A percentile compares a stretch with the other conserved stretches of the same genome.
Evolutionary conservation across 768 basidiomycete genomes (phyloP).

Genomic region (Russula sp.): DNA sequence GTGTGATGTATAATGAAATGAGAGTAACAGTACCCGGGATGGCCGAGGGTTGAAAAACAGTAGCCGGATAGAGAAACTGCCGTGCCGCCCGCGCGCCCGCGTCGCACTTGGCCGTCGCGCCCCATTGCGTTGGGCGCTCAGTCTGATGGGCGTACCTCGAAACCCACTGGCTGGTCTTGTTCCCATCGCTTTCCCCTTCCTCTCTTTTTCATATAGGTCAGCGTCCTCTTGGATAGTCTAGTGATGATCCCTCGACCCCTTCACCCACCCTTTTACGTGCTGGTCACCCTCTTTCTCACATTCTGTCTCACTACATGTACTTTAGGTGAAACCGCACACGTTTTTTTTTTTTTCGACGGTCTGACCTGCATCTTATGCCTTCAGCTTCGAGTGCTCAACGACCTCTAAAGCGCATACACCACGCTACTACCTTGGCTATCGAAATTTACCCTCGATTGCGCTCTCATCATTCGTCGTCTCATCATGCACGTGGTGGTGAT

Average conservation of each 20-base stretch:
- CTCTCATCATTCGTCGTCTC: not conserved
- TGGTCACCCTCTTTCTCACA: constrained; percentile 29
- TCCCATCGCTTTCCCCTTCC: not conserved
- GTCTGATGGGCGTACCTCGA: constrained; percentile 1
- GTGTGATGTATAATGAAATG: not conserved
- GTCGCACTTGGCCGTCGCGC: not conserved
- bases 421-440: constrained; percentile 42
- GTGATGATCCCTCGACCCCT: constrained; percentile 15
- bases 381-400: constrained; percentile 33
- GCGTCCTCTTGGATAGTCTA: not conserved
- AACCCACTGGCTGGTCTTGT: not conserved
- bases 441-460: constrained; percentile 42
- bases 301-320: constrained; percentile 15
- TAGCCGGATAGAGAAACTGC: no score
- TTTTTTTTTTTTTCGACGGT: not conserved
- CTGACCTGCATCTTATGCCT: not conserved
- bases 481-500: constrained; percentile 30
- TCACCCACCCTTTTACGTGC: constrained; percentile 21
- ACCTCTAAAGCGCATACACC: constrained; percentile 40
- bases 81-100: no score
- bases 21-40: no score
- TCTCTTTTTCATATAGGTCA: not conserved
- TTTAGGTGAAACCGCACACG: constrained; percentile 15
- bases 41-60: no score
- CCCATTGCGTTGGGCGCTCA: not conserved